phyloP scores from a whole-genome alignment of 1,284 basidiomycete species.

The Wallemia ichthyophaga region DNA sequence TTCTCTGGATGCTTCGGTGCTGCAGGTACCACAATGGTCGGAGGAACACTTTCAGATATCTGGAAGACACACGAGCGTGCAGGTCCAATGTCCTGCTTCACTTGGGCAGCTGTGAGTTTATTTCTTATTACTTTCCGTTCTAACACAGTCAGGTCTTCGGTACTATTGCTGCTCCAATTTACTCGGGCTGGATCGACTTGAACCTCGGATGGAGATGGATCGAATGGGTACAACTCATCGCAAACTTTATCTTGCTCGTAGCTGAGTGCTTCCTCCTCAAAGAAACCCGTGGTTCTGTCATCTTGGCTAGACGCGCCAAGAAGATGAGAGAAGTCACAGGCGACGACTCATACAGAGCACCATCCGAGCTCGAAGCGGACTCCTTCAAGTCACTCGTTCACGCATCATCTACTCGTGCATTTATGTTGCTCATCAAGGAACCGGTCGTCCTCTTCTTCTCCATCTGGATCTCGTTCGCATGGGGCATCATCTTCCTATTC shows the following conservation, averaged over 20 bases:
- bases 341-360: conserved; percentile 12
- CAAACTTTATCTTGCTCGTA: conserved; percentile 10
- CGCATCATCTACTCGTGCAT: conserved; percentile 12
- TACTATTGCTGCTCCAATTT: conserved; percentile 11
- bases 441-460: conserved; percentile 14
- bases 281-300: conserved; percentile 14
- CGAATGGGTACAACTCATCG: conserved; percentile 12
- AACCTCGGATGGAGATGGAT: conserved; percentile 15
- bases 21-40: conserved; percentile 11
- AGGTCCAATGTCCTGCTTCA: conserved; percentile 14
- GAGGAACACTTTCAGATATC: conserved; percentile 7
- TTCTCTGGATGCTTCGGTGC: conserved; percentile 14
- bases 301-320: conserved; percentile 11
- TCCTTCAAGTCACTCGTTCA: conserved; percentile 12
- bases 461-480: conserved; percentile 12
- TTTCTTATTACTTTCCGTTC: background rate
- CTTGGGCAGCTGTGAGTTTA: conserved; percentile 10
- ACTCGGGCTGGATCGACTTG: conserved; percentile 12
- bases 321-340: conserved; percentile 12
- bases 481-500: conserved; percentile 7
- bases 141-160: conserved; percentile 6
- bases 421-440: conserved; percentile 12
- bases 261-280: conserved; percentile 12
- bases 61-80: conserved; percentile 12
- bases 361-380: conserved; percentile 14